Percentiles rank a stretch among this genome's conserved stretches.
These are phyloP conservation scores for Cystobasidium ongulense DNA, from an alignment of 768 basidiomycete genomes.

Conservation along the genomic window DNA sequence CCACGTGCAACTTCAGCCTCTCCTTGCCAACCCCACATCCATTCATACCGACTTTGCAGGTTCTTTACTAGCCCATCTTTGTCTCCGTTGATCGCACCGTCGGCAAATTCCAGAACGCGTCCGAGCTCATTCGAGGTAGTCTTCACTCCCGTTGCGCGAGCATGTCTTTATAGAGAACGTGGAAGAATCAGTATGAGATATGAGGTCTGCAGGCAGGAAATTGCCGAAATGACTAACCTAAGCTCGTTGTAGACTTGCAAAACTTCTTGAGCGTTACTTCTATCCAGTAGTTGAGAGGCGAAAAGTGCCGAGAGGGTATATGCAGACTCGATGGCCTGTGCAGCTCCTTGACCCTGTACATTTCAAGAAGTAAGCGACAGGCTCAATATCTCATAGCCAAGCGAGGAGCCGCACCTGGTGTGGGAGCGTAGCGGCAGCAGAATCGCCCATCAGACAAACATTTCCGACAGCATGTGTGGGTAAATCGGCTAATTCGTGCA, in stretches of 20 bases:
- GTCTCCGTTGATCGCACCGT: slow-evolving; percentile 5
- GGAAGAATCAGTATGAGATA: not conserved
- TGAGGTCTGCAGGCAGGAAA: too few relatives aligned
- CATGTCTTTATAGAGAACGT: not conserved
- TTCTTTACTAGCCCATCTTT: not conserved
- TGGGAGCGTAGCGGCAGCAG: slow-evolving; percentile 10
- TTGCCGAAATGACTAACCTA: not conserved
- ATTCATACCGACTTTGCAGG: slow-evolving; percentile 6
- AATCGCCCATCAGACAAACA: slow-evolving; percentile 15
- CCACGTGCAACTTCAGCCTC: slow-evolving; percentile 5
- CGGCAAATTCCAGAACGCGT: not conserved
- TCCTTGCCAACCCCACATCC: slow-evolving; percentile 25
- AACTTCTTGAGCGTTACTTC: not conserved
- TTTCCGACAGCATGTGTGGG: slow-evolving; percentile 12
- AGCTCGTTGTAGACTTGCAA: slow-evolving; percentile 18
- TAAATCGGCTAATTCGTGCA: slow-evolving; percentile 12
- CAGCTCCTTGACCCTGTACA: not conserved
- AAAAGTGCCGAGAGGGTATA: slow-evolving; percentile 3
- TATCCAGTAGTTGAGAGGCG: not conserved
- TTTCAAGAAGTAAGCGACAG: not conserved
- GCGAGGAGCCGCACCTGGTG: not conserved
- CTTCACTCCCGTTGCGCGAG: slow-evolving; percentile 6
- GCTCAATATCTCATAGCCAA: not conserved
- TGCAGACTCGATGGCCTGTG: slow-evolving; percentile 14
- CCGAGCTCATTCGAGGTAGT: slow-evolving; percentile 7